These are phyloP conservation scores for Bretschneidera sinensis DNA, from an alignment of 345 rosid genomes.

Conservation along the genomic window DNA sequence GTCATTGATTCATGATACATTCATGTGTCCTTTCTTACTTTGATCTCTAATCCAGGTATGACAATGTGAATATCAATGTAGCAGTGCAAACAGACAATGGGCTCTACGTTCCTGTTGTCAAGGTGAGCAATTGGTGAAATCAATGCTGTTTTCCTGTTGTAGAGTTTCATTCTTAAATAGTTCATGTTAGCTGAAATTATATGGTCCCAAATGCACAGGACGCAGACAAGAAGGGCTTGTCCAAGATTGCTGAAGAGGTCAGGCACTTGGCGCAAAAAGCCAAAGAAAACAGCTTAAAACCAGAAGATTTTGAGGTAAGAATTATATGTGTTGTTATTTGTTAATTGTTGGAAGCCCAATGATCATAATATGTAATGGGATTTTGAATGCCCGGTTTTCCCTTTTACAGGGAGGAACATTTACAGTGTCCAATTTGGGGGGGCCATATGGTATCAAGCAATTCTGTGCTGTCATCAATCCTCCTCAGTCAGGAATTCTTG, in stretches of 20 bases:
- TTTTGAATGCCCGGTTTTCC: constrained; percentile 2
- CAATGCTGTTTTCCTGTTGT: background rate
- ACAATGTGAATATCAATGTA: constrained; percentile 80
- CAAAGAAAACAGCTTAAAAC: constrained; percentile 80
- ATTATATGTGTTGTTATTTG: background rate
- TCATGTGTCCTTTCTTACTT: constrained; percentile 10
- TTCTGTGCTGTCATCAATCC: constrained; percentile 94
- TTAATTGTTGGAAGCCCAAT: constrained; percentile 1
- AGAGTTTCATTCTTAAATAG: background rate
- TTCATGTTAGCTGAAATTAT: constrained; percentile 4
- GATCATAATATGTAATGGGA: background rate
- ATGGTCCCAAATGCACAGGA: constrained; percentile 46
- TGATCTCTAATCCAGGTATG: constrained; percentile 59
- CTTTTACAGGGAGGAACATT: constrained; percentile 88
- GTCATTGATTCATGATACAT: constrained; percentile 2
- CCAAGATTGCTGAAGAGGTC: constrained; percentile 75
- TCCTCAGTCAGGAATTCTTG: constrained; percentile 94
- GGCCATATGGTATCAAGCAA: constrained; percentile 94
- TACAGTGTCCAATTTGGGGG: constrained; percentile 93
- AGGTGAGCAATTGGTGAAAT: constrained; percentile 40
- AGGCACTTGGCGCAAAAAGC: constrained; percentile 86
- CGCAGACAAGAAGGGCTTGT: constrained; percentile 93
- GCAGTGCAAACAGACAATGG: constrained; percentile 98
- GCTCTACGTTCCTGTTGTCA: constrained; percentile 88
- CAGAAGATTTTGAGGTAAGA: constrained; percentile 89